Evolutionary conservation across 2,329 filamentous ascomycete species (phyloP), one percentile per base, ranked within the genome.

Genomic region (Dothistroma pini): DNA sequence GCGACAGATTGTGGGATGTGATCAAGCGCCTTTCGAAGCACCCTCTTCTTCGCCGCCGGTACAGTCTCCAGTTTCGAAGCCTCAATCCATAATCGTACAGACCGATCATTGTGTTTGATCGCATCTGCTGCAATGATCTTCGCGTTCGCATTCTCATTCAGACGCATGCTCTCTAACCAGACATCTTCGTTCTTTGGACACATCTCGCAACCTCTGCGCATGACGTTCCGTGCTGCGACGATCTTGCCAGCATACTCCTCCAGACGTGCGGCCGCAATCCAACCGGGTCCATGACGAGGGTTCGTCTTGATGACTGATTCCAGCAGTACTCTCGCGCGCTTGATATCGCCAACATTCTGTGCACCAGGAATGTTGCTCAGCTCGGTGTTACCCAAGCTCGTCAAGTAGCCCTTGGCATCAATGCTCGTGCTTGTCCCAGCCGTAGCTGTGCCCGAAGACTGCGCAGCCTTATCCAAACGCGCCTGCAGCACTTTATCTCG

Each of bases 301-400:
- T 99, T 99, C 8, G 93, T 97, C 77, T 95, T 96, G 74, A 96
- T 96, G 52, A 97, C 95, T 0, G 93, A 97, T 73, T 96, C 92
- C n/a, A 99, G 80, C 38, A 99, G 83, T 65, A 93, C 89, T 65
- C 95, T 86, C 19, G 96, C 95, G 75, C 95, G 89, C 73, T 96
- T 96, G 74, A 99, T 91, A 72, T 99, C 95, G 62, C 95, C 93
- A 29, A 97, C 90, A 69, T 93, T 89, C 4, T 90, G 85, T 70
- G 96, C 90, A 4, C 87, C 86, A 61, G 91, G 90, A n/a, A 53
- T 53, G 29, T 53, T 53, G 60, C 86, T 89, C 60, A 91, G 79
- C 72, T 93, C 89, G 56, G 90, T 89, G 75, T 90, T 93, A 60
- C 89, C 89, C 55, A 99, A 80, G 70, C 89, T 96, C 0, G 96